Conservation (phyloP, 805 yeast genomes). For the Yarrowia yakushimensis region DNA sequence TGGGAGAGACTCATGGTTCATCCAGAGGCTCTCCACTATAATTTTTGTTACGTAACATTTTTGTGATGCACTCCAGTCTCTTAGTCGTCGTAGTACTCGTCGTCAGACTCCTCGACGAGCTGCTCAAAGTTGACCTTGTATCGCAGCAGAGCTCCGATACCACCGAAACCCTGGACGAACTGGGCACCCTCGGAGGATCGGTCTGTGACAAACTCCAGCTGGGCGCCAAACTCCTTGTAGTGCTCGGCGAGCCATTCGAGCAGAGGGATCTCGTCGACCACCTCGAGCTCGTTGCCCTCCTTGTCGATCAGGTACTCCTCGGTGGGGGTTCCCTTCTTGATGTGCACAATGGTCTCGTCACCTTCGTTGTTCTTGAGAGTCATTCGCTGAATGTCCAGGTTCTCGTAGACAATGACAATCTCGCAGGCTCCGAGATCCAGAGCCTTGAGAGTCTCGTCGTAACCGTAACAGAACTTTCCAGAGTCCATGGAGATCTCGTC, state of each 20-base stretch:
- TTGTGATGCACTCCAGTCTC: conserved; percentile 4
- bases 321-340: conserved; percentile 67
- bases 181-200: conserved; percentile 98
- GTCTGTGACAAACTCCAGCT: conserved; percentile 93
- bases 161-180: conserved; percentile 97
- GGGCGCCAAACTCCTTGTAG: conserved; percentile 91
- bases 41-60: neutral
- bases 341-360: conserved; percentile 66
- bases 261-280: conserved; percentile 75
- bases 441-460: conserved; percentile 94
- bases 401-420: conserved; percentile 86
- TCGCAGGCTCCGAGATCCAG: conserved; percentile 96
- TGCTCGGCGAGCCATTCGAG: conserved; percentile 98
- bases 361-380: conserved; percentile 82
- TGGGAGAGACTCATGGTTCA: neutral
- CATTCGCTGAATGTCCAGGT: conserved; percentile 79
- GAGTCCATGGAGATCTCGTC: conserved; percentile 97
- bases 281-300: conserved; percentile 86
- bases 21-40: neutral
- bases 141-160: conserved; percentile 94
- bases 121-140: conserved; percentile 97
- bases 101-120: conserved; percentile 82
- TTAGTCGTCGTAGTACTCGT: conserved; percentile 59
- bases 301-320: conserved; percentile 76
- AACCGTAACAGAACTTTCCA: conserved; percentile 96